phyloP scores from a whole-genome alignment of 2,329 filamentous ascomycete species.

The Arthrobotrys conoides region DNA sequence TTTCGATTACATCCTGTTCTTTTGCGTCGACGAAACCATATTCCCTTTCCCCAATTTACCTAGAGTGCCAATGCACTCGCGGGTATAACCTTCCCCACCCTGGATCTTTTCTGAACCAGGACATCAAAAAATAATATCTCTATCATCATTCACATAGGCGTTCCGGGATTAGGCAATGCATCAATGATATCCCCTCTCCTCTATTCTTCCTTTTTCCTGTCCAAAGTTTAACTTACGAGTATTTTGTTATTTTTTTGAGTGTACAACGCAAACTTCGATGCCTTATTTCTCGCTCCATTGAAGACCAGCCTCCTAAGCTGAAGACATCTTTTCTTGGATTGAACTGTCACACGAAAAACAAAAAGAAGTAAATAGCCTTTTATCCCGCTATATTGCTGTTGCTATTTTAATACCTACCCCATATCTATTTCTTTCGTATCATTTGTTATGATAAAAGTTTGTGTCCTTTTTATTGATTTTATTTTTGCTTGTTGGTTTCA shows the following conservation, averaged over 20 bases:
- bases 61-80: constrained; percentile 64
- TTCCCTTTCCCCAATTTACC: constrained; percentile 57
- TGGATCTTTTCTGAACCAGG: not conserved
- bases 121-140: constrained; percentile 21
- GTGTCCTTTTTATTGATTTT: not conserved
- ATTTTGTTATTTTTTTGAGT: constrained; percentile 1
- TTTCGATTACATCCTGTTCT: constrained; percentile 20
- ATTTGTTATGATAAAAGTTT: constrained; percentile 47
- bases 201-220: constrained; percentile 19
- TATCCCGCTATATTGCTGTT: not conserved
- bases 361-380: constrained; percentile 8
- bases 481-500: not conserved
- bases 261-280: constrained; percentile 39
- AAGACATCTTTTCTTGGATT: constrained; percentile 1
- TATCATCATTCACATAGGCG: constrained; percentile 50
- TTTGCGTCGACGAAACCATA: constrained; percentile 13
- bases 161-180: constrained; percentile 55
- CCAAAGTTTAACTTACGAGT: constrained; percentile 1
- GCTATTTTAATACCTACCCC: constrained; percentile 35
- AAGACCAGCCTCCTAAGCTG: no score
- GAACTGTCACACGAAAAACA: constrained; percentile 12
- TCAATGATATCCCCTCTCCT: constrained; percentile 55
- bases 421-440: constrained; percentile 32
- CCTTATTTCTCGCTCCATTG: not conserved
- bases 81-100: not conserved